Conservation (phyloP, 1,284 basidiomycete genomes). For the Boletus semigastroideus region DNA sequence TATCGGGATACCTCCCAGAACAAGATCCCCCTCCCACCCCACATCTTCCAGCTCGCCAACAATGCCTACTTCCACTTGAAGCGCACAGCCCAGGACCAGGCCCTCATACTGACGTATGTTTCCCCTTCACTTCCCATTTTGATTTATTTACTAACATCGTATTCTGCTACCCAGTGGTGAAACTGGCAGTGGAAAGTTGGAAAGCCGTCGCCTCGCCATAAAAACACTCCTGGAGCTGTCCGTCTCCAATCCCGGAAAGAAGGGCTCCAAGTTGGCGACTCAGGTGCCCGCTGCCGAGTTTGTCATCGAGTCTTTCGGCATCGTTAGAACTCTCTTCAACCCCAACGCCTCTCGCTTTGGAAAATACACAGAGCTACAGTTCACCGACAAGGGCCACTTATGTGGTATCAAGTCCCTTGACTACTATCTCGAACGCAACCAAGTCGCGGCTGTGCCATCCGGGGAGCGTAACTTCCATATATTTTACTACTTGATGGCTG, state of each 20-base stretch:
- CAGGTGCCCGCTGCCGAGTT: no score
- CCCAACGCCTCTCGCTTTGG: constrained; percentile 90
- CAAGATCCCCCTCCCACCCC: constrained; percentile 60
- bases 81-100: constrained; percentile 91
- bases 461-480: constrained; percentile 97
- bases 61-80: constrained; percentile 97
- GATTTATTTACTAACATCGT: not conserved
- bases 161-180: no score
- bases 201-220: constrained; percentile 39
- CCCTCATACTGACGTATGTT: constrained; percentile 79
- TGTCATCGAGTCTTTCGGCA: no score
- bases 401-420: constrained; percentile 93
- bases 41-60: constrained; percentile 88
- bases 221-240: no score
- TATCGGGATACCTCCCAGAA: constrained; percentile 64
- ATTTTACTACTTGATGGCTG: constrained; percentile 93
- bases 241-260: no score
- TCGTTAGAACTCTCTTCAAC: constrained; percentile 41
- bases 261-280: no score
- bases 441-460: constrained; percentile 78
- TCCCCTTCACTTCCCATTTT: not conserved
- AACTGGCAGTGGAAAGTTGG: constrained; percentile 21
- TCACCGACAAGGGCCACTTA: constrained; percentile 85
- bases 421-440: constrained; percentile 91
- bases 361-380: constrained; percentile 94